Evolutionary conservation across 2,329 filamentous ascomycete genomes (phyloP), one percentile per base, ranked within the genome.

Genomic region (Seiridium cupressi): DNA sequence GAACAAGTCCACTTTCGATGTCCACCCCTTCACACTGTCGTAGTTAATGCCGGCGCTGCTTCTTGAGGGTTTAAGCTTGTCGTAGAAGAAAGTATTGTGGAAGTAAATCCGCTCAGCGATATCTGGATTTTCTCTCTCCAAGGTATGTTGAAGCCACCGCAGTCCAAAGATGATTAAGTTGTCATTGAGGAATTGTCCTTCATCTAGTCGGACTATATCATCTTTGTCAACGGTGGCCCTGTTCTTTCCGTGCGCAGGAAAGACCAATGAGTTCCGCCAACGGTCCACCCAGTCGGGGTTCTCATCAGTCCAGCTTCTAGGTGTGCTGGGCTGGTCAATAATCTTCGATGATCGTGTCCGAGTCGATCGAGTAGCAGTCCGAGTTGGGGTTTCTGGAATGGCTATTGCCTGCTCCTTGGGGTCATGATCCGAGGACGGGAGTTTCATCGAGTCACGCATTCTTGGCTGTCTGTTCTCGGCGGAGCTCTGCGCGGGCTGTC

Each of bases 71-170:
- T 84, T 91, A 49, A 98, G 81, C 53, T 88, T 89, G 26, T 89
- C 86, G 70, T 91, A 98, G 75, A 98, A 97, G 74, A 92, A 97
- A 0, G 92, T 95, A 72, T 93, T 98, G 79, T 96, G 94, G 66
- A 97, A 90, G 72, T 96, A 92, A 3, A 96, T 86, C 56, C 87
- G 86, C 61, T 85, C 79, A 0, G 87, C 77, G 3, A 88, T 66
- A 51, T 85, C 78, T 0, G 85, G 81, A 2, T 81, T 79, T 9
- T 81, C 77, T 44, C 78, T 74, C 63, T 86, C 82, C 42, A 90
- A 73, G 47, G 83, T 75, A 60, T 83, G 77, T 69, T 93, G 87
- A 5, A 94, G 77, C 66, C 88, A 91, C 36, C 89, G 87, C 59
- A 97, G 80, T 70, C 96, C 97, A 71, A 97, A 97, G 55, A 86